Evolutionary conservation across 805 yeast species (phyloP).

Genomic region (Lipomyces yamanashiensis): DNA sequence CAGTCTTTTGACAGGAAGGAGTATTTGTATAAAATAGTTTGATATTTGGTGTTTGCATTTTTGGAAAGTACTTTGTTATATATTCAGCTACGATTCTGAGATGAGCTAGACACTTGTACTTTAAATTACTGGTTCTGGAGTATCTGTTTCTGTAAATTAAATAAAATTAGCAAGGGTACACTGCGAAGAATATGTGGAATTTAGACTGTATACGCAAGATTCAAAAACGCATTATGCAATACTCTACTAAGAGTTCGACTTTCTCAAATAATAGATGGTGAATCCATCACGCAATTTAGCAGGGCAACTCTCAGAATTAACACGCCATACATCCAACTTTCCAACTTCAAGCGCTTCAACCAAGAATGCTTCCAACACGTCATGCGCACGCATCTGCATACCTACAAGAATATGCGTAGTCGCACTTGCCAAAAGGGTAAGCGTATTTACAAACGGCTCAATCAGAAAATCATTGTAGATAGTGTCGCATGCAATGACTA

Average conservation of each 20-base stretch:
- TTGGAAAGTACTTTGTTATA: no score
- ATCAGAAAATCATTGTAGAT: conserved; percentile 66
- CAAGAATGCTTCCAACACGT: conserved; percentile 55
- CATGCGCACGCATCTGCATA: conserved; percentile 60
- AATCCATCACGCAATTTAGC: conserved; percentile 51
- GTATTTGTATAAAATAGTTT: no score
- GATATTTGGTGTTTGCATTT: no score
- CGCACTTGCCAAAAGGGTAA: conserved; percentile 47
- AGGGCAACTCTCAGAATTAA: conserved; percentile 46
- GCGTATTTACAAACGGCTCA: conserved; percentile 53
- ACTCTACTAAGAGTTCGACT: neutral
- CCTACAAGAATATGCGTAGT: conserved; percentile 51
- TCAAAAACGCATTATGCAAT: neutral
- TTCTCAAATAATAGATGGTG: conserved; percentile 50
- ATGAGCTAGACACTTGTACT: no score
- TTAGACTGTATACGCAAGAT: neutral
- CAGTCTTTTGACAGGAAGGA: no score
- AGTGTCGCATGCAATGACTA: conserved; percentile 66
- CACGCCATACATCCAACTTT: conserved; percentile 47
- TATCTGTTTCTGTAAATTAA: no score
- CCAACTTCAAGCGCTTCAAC: conserved; percentile 40
- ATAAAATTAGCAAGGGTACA: no score
- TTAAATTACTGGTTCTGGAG: no score
- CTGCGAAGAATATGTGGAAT: neutral
- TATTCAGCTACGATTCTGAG: no score